Base-by-base conservation (phyloP, 2,329 filamentous ascomycete species). In the Trichoderma sp. region DNA sequence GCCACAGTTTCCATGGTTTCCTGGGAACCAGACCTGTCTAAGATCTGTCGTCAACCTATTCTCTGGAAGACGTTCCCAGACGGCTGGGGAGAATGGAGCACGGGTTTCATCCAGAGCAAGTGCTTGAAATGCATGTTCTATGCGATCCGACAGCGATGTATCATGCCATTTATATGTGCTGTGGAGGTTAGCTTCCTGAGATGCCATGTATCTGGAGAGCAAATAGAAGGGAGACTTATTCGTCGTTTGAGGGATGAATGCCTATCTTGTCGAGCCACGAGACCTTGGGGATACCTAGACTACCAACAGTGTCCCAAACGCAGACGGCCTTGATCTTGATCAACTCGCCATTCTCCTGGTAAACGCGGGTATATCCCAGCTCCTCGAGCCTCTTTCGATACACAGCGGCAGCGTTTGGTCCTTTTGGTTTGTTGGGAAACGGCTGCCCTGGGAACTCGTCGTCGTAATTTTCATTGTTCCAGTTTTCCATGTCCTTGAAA, bases 1-100 rank as follows among this genome's bases (percentile, higher is more conserved):
- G 5, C 93, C 93, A 64, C 93, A 90, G 79, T 94, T 93, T 12
- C 87, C 90, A 80, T 95, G 93, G 67, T 89, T 90, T 7, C 93
- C 93, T 0, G 93, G 91, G 79, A 95, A 95, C 91, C 91, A 92
- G 14, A 88, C 86, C 77, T 89, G 87, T 33, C 86, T 84, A 62
- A 89, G 82, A 75, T 89, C 84, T 2, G 86, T 87, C 27, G 81
- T 83, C 16, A 82, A 79, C 45, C 81, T 82, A 35, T 85, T 83
- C 31, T 82, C 80, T 0, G 82, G 81, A 9, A 82, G 81, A 24
- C 86, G 83, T 78, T 89, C 87, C 89, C 88, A 91, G 1, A 91
- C 81, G 2, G 89, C 88, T 14, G 89, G 89, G n/a, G 82, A 83
- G 76, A 91, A 91, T 0, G 89, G 86, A 0, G 86, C 81, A 9